Base-by-base conservation (phyloP, 257 asterid species). In the Craterostigma plantagineum region DNA sequence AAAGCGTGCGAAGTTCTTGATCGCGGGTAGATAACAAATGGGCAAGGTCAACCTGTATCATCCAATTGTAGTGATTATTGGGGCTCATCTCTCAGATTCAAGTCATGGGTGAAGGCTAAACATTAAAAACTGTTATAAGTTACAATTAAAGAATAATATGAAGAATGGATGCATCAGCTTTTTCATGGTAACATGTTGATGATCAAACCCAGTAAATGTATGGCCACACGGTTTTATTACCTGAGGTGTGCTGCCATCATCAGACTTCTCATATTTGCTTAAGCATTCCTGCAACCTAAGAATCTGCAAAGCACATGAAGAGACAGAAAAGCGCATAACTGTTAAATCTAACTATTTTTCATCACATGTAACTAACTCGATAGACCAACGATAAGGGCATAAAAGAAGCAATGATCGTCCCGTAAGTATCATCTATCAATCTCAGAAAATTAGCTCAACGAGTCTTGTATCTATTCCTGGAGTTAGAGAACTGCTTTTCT, bases 1-100 rank as follows among this genome's bases (percentile, higher is more conserved):
- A 70, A 60, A 77, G 73, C 46, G 99, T 90, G 33, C 99, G 93
- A 43, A 90, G 57, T 62, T 90, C 99, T 58, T 90, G 98, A 69
- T 90, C 98, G 42, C 95, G 83, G 67, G 93, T 73, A 42, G 95
- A 93, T 56, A 90, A 70, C 47, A 79, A 60, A 66, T 83, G 98
- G 17, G 91, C 95, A 54, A 90, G 95, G 67, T 90, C 95, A 57
- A 83, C 95, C 95, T 90, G 68, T 56, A 70, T 44, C 45, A 57
- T 49, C 48, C 63, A 52, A 42, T 23, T 49, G 36, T 51, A 48
- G 13, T 27, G 42, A 34, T 34, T 16, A 53, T 35, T 14, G 49
- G n/a, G n/a, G 38, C 42, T 36, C 23, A 53, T n/a, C 46, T 58
- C 40, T 45, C 66, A 23, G 6, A 23, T 23, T 23, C 30, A 23